Evolutionary conservation across 306 rosid species (phyloP).

Genomic region (Corylus avellana): DNA sequence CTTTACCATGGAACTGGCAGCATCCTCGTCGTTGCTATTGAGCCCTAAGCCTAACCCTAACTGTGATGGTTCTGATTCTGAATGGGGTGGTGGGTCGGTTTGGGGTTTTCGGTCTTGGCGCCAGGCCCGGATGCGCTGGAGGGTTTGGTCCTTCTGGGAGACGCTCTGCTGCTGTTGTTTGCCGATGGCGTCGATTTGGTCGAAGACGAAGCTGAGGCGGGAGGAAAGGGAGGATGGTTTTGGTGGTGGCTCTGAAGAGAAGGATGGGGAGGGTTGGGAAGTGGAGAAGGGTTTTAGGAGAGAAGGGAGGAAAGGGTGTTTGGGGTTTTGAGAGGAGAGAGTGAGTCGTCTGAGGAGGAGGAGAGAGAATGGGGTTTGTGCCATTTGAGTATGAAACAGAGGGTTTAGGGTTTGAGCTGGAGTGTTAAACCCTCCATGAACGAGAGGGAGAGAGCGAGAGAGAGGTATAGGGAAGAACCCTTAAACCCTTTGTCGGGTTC

Average conservation of each 20-base stretch:
- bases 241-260: conserved; percentile 35
- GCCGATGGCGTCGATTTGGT: conserved; percentile 90
- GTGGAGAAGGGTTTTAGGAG: conserved; percentile 50
- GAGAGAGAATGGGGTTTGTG: conserved; percentile 59
- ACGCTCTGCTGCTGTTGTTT: conserved; percentile 46
- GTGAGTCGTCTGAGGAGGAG: conserved; percentile 62
- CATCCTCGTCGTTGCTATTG: neutral
- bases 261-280: conserved; percentile 40
- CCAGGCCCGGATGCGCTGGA: conserved; percentile 86
- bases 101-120: conserved; percentile 59
- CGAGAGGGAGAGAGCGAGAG: neutral
- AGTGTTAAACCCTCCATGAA: conserved; percentile 39
- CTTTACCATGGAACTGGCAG: conserved; percentile 9
- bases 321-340: conserved; percentile 38
- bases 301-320: conserved; percentile 20
- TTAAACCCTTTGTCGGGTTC: conserved; percentile 43
- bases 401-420: neutral
- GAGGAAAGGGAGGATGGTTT: conserved; percentile 74
- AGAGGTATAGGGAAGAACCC: neutral
- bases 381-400: conserved; percentile 38
- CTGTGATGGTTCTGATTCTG: conserved; percentile 13
- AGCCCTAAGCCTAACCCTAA: conserved; percentile 10
- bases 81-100: conserved; percentile 17
- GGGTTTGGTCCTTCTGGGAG: conserved; percentile 78
- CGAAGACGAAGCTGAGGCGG: conserved; percentile 86